Conservation (phyloP, 2,329 filamentous ascomycete genomes). For the Pseudogymnoascus sp. region DNA sequence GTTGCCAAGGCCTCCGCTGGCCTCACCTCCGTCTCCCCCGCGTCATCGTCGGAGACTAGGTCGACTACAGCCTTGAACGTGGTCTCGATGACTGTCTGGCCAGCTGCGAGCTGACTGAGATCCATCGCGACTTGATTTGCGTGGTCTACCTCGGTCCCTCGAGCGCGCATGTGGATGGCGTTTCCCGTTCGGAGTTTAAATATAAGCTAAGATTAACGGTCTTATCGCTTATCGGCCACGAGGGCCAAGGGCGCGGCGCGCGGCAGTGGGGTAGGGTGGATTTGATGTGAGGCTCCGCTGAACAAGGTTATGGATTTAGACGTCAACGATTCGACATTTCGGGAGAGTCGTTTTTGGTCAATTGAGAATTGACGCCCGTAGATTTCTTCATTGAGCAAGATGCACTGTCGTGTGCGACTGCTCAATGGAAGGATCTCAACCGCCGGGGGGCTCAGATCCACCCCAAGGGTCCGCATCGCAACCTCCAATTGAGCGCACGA, state of each 20-base stretch:
- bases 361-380: background rate
- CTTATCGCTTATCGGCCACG: background rate
- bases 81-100: conserved; percentile 31
- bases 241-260: background rate
- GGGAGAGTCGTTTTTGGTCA: background rate
- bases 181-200: conserved; percentile 5
- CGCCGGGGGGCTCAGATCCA: background rate
- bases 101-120: conserved; percentile 25
- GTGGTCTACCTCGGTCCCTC: conserved; percentile 20
- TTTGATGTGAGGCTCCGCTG: background rate
- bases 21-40: background rate
- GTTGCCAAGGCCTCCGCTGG: background rate
- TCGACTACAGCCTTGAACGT: conserved; percentile 21
- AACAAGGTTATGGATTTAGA: background rate
- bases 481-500: background rate
- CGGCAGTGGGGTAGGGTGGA: background rate
- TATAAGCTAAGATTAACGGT: conserved; percentile 1
- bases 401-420: background rate
- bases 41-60: conserved; percentile 15
- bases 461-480: background rate
- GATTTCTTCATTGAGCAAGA: background rate
- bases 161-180: conserved; percentile 15
- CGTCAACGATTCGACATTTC: background rate
- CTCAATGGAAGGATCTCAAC: conserved; percentile 3
- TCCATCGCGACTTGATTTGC: conserved; percentile 25